Evolutionary conservation across 2,329 filamentous ascomycete genomes (phyloP).

Genomic region (Taxawa tesnikishii): DNA sequence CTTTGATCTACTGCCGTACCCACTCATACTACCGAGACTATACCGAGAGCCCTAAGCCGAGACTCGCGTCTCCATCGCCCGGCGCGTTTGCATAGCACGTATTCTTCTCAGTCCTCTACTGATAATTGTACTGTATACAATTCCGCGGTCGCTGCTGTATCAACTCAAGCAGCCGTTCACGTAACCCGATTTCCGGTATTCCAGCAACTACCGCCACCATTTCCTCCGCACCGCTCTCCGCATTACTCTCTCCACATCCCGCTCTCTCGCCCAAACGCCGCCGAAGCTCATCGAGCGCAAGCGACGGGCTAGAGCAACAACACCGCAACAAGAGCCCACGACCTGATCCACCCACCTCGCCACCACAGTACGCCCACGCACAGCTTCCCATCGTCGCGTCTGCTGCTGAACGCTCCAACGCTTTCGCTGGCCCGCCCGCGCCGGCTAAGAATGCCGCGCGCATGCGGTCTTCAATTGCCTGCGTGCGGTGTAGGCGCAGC

Average conservation of each 20-base stretch:
- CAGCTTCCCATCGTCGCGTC: not conserved
- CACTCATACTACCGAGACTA: too few relatives aligned
- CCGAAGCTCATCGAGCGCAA: not conserved
- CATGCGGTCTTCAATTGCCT: constrained; percentile 72
- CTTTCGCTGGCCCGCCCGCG: constrained; percentile 1
- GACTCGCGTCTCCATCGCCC: too few relatives aligned
- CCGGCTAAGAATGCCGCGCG: constrained; percentile 12
- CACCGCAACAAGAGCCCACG: constrained; percentile 6
- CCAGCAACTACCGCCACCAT: not conserved
- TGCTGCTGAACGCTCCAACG: not conserved
- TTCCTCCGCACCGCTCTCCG: not conserved
- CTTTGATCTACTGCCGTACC: too few relatives aligned
- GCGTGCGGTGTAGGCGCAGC: constrained; percentile 60
- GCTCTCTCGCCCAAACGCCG: not conserved
- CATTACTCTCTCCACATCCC: not conserved
- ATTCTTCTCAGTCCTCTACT: too few relatives aligned
- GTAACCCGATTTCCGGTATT: too few relatives aligned
- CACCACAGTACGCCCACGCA: not conserved
- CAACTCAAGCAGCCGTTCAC: too few relatives aligned
- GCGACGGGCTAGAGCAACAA: not conserved
- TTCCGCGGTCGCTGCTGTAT: too few relatives aligned
- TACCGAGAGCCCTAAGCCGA: too few relatives aligned
- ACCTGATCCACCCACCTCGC: constrained; percentile 1
- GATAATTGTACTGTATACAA: too few relatives aligned
- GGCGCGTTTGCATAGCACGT: too few relatives aligned